phyloP scores from a whole-genome alignment of 1,284 basidiomycete species.

The Wallemia mellicola region DNA sequence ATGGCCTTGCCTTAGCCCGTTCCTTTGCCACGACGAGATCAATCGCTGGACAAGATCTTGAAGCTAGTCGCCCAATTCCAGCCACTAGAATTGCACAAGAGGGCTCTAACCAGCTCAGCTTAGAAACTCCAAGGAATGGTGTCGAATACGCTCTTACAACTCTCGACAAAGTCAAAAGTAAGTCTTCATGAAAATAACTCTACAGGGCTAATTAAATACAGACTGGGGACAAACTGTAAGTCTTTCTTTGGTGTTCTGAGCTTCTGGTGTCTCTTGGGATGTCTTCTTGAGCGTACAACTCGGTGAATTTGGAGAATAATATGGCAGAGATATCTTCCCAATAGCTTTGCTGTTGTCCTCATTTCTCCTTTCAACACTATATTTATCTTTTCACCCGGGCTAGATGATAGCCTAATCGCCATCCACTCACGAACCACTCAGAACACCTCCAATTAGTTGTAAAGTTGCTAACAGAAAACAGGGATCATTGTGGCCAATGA shows the following conservation, averaged over 20 bases:
- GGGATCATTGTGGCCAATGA: slow-evolving; percentile 99
- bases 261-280: slow-evolving; percentile 2
- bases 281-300: not conserved
- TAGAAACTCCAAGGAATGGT: slow-evolving; percentile 65
- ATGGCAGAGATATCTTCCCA: too few relatives aligned
- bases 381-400: too few relatives aligned
- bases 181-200: not conserved
- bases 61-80: slow-evolving; percentile 9
- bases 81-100: slow-evolving; percentile 26
- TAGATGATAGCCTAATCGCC: too few relatives aligned
- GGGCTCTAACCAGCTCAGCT: slow-evolving; percentile 49
- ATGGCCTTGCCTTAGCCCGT: too few relatives aligned
- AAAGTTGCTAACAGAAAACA: too few relatives aligned
- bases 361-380: too few relatives aligned
- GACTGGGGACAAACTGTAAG: slow-evolving; percentile 1
- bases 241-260: not conserved
- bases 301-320: too few relatives aligned
- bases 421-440: not conserved
- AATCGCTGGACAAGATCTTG: not conserved
- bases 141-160: slow-evolving; percentile 29
- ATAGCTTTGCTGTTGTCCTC: too few relatives aligned
- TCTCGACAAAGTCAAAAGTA: not conserved
- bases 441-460: too few relatives aligned
- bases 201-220: too few relatives aligned
- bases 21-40: not conserved